Conservation (phyloP, 1,284 basidiomycete genomes). For the Tylopilus orsonianus region DNA sequence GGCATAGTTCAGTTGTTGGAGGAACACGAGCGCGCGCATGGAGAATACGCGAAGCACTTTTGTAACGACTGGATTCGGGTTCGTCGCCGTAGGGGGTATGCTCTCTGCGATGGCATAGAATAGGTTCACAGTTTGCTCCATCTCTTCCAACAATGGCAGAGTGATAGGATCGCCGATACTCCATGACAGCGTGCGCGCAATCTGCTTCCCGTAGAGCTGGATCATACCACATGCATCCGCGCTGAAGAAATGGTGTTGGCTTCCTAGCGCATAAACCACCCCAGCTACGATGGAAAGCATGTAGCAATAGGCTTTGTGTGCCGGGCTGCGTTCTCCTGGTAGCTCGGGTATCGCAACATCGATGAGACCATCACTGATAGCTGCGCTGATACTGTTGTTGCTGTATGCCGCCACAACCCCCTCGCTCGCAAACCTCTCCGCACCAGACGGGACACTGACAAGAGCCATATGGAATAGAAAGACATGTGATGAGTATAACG, state of each 20-base stretch:
- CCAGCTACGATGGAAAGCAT: constrained; percentile 83
- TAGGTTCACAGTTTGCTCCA: constrained; percentile 74
- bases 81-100: constrained; percentile 34
- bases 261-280: constrained; percentile 65
- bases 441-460: constrained; percentile 73
- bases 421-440: constrained; percentile 84
- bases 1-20: constrained; percentile 88
- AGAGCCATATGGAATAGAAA: constrained; percentile 85
- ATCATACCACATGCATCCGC: constrained; percentile 85
- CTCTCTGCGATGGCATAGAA: constrained; percentile 71
- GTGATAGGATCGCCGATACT: constrained; percentile 74
- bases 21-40: constrained; percentile 63
- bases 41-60: constrained; percentile 70
- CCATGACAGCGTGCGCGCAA: constrained; percentile 77
- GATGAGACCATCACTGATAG: constrained; percentile 73
- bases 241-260: constrained; percentile 80
- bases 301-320: constrained; percentile 80
- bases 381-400: constrained; percentile 76
- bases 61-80: constrained; percentile 47
- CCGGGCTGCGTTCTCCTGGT: constrained; percentile 71
- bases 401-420: constrained; percentile 82
- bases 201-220: constrained; percentile 81
- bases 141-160: constrained; percentile 73
- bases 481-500: constrained; percentile 72
- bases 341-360: constrained; percentile 68